A percentile compares a stretch with the other conserved stretches of the same genome.
Evolutionary conservation across 1,139 yeast species (phyloP).

Genomic region (Pichia inconspicua): DNA sequence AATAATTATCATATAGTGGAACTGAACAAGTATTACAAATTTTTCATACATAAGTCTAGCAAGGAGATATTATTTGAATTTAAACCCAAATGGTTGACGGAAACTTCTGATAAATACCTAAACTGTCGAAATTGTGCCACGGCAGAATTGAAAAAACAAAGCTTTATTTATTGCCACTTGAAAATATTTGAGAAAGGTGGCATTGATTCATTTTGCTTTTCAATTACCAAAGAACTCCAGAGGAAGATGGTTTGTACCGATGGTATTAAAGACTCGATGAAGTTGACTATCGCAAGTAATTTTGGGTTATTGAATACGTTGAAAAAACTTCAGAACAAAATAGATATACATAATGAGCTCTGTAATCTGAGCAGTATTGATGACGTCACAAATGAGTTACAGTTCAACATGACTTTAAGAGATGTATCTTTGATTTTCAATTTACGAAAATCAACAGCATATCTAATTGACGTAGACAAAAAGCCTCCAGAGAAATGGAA

Average conservation of each 20-base stretch:
- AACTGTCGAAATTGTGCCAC: constrained; percentile 27
- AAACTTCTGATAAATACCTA: constrained; percentile 9
- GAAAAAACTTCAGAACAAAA: constrained; percentile 19
- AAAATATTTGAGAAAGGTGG: constrained; percentile 13
- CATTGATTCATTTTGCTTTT: constrained; percentile 18
- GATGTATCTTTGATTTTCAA: constrained; percentile 47
- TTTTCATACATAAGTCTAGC: constrained; percentile 10
- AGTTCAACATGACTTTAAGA: constrained; percentile 46
- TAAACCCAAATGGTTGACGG: constrained; percentile 29
- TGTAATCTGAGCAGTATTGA: constrained; percentile 28
- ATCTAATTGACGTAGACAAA: constrained; percentile 38
- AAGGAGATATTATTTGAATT: constrained; percentile 22
- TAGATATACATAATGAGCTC: constrained; percentile 20
- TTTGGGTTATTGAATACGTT: constrained; percentile 12
- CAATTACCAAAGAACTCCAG: constrained; percentile 11
- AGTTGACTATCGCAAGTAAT: constrained; percentile 8
- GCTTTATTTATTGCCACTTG: constrained; percentile 17
- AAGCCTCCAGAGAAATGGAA: constrained; percentile 22
- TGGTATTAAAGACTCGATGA: not conserved
- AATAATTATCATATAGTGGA: constrained; percentile 2
- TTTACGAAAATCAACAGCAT: constrained; percentile 26
- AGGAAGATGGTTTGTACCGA: not conserved
- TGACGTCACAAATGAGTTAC: constrained; percentile 40
- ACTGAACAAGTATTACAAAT: constrained; percentile 21
- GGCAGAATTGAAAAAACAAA: constrained; percentile 14